Evolutionary conservation across 768 basidiomycete species (phyloP).

Genomic region (Amanita inopinata): DNA sequence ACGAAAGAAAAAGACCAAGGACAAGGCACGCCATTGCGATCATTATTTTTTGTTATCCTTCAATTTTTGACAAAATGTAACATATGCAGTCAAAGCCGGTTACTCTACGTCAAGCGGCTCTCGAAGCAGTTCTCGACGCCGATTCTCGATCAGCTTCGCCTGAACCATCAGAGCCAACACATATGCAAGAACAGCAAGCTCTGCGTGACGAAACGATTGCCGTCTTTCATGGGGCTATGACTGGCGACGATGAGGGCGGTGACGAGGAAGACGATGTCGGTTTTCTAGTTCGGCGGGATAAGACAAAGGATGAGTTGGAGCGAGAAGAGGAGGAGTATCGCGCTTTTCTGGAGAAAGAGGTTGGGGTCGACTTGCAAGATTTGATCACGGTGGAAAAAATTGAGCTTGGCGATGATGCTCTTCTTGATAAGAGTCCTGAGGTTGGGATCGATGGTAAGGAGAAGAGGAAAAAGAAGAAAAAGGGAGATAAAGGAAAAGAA

Average conservation of each 20-base stretch:
- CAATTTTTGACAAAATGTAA: neutral
- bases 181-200: constrained; percentile 66
- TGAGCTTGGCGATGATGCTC: constrained; percentile 19
- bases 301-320: constrained; percentile 68
- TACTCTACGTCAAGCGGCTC: constrained; percentile 63
- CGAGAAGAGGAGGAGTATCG: constrained; percentile 81
- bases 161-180: constrained; percentile 41
- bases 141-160: constrained; percentile 54
- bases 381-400: constrained; percentile 42
- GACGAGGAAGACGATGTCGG: constrained; percentile 37
- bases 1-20: constrained; percentile 26
- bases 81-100: constrained; percentile 52
- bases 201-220: constrained; percentile 77
- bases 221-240: constrained; percentile 55
- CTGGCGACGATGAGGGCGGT: constrained; percentile 24
- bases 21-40: constrained; percentile 36
- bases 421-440: neutral
- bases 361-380: constrained; percentile 62
- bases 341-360: constrained; percentile 71
- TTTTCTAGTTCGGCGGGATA: constrained; percentile 64
- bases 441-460: constrained; percentile 19
- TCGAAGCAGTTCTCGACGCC: constrained; percentile 47
- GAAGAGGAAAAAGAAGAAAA: constrained; percentile 24
- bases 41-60: neutral
- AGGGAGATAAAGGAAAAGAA: constrained; percentile 36